Evolutionary conservation across 2,329 filamentous ascomycete genomes (phyloP).

Genomic region (Atkinsonella texensis): DNA sequence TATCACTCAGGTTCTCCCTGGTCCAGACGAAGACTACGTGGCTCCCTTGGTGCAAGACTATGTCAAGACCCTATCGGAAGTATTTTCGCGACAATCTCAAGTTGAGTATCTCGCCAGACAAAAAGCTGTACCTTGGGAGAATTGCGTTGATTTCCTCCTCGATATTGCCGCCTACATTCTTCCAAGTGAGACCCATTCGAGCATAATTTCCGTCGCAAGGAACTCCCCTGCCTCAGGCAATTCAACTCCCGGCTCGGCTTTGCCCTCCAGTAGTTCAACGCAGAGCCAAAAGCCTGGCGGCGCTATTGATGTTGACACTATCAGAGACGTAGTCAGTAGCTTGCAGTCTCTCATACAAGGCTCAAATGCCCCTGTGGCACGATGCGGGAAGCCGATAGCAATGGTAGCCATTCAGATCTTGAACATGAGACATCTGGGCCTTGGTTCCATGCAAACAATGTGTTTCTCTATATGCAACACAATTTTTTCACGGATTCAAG

Average conservation of each 20-base stretch:
- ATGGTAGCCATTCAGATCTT: slow-evolving; percentile 48
- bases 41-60: slow-evolving; percentile 65
- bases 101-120: slow-evolving; percentile 61
- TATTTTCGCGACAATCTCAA: slow-evolving; percentile 64
- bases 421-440: slow-evolving; percentile 41
- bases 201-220: not conserved
- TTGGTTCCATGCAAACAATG: slow-evolving; percentile 54
- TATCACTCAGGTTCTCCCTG: slow-evolving; percentile 62
- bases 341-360: slow-evolving; percentile 51
- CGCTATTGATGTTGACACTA: slow-evolving; percentile 19
- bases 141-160: slow-evolving; percentile 59
- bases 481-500: slow-evolving; percentile 51
- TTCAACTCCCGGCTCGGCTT: slow-evolving; percentile 16
- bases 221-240: slow-evolving; percentile 33
- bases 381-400: slow-evolving; percentile 44
- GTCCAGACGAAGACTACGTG: slow-evolving; percentile 48
- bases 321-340: slow-evolving; percentile 42
- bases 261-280: slow-evolving; percentile 17
- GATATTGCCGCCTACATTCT: slow-evolving; percentile 42
- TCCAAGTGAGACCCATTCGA: slow-evolving; percentile 22
- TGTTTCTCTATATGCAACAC: slow-evolving; percentile 68
- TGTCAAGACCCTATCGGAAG: slow-evolving; percentile 56
- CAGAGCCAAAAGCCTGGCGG: slow-evolving; percentile 18
- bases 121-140: slow-evolving; percentile 51
- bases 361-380: slow-evolving; percentile 54